A percentile compares a stretch with the other conserved stretches of the same genome.
Evolutionary conservation across 768 basidiomycete species (phyloP).

Genomic region (Russula brevipes): DNA sequence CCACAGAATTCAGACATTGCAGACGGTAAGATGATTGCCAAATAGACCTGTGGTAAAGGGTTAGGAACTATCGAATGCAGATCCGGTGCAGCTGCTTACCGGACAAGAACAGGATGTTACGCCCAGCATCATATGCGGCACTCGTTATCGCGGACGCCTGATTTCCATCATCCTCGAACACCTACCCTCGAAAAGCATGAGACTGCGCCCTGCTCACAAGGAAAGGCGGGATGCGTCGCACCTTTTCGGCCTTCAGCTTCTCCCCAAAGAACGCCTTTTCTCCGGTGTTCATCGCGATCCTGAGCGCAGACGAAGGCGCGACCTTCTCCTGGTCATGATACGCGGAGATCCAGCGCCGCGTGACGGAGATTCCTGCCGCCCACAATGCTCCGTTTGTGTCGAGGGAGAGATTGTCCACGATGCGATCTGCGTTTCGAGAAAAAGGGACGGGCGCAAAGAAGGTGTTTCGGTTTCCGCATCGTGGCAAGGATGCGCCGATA

Average conservation of each 20-base stretch:
- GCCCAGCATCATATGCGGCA: conserved; percentile 49
- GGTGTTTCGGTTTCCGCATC: not conserved
- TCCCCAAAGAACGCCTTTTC: conserved; percentile 50
- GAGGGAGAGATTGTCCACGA: conserved; percentile 56
- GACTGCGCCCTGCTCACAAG: not conserved
- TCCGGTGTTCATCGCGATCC: conserved; percentile 51
- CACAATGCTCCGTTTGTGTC: conserved; percentile 58
- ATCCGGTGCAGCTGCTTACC: conserved; percentile 37
- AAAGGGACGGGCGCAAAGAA: no score
- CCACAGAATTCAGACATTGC: not conserved
- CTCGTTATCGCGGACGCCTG: conserved; percentile 53
- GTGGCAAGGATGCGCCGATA: not conserved
- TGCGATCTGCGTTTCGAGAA: conserved; percentile 37
- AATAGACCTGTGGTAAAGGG: not conserved
- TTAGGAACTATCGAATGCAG: not conserved
- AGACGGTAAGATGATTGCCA: conserved; percentile 10
- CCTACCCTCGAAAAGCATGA: conserved; percentile 34
- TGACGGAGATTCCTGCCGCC: conserved; percentile 51
- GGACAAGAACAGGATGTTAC: conserved; percentile 50
- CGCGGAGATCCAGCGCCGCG: conserved; percentile 36
- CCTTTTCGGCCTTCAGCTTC: conserved; percentile 57
- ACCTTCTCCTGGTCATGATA: conserved; percentile 39
- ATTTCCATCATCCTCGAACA: conserved; percentile 63
- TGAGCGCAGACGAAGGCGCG: conserved; percentile 47
- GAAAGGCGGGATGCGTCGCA: conserved; percentile 25